These are phyloP conservation scores for Tarenaya hassleriana DNA, from an alignment of 345 rosid species.

Conservation along the genomic window DNA sequence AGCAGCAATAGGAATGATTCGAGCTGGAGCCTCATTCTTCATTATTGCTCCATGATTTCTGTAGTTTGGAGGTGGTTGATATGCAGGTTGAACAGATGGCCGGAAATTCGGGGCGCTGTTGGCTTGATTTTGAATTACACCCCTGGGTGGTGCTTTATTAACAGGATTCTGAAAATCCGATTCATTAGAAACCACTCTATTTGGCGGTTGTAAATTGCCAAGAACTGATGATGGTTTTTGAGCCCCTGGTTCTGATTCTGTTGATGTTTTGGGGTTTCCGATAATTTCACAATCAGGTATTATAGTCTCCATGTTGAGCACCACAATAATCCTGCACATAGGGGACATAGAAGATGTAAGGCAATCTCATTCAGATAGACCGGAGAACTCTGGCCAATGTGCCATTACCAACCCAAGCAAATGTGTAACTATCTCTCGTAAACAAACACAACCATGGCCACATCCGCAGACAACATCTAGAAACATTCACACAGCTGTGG, in stretches of 20 bases:
- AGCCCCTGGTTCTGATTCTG: slow-evolving; percentile 36
- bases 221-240: slow-evolving; percentile 38
- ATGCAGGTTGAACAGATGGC: slow-evolving; percentile 71
- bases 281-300: slow-evolving; percentile 56
- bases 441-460: background rate
- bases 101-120: slow-evolving; percentile 40
- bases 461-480: too few species aligned
- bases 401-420: slow-evolving; percentile 3
- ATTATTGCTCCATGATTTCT: slow-evolving; percentile 65
- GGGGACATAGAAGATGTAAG: slow-evolving; percentile 3
- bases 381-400: slow-evolving; percentile 6
- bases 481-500: background rate
- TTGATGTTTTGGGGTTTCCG: slow-evolving; percentile 56
- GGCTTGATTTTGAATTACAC: slow-evolving; percentile 31
- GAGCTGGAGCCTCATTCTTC: slow-evolving; percentile 88
- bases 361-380: slow-evolving; percentile 9
- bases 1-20: slow-evolving; percentile 73
- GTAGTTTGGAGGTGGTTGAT: slow-evolving; percentile 71
- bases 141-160: slow-evolving; percentile 32
- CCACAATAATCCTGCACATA: slow-evolving; percentile 61
- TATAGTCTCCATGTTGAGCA: slow-evolving; percentile 78
- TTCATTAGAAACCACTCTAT: slow-evolving; percentile 26
- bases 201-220: slow-evolving; percentile 26
- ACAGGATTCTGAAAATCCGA: slow-evolving; percentile 25
- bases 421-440: background rate